A percentile compares a stretch with the other conserved stretches of the same genome.
Conservation (phyloP, 768 basidiomycete genomes). For the Lactarius hatsudake region DNA sequence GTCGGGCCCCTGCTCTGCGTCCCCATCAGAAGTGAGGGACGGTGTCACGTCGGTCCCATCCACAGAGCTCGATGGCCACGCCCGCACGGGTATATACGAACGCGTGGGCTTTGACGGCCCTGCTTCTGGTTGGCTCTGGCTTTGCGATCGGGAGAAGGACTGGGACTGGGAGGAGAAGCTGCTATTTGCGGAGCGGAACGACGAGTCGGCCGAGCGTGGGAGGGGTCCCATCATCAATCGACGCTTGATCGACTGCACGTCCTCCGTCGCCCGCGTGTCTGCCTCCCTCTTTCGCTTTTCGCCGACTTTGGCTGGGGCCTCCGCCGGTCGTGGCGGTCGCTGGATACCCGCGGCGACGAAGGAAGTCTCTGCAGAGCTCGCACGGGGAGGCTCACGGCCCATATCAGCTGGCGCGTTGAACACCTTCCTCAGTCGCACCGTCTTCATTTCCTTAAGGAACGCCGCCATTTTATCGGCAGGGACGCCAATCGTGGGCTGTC, state of each 20-base stretch:
- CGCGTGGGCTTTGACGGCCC: slow-evolving; percentile 16
- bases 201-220: slow-evolving; percentile 13
- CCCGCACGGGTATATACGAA: slow-evolving; percentile 16
- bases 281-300: slow-evolving; percentile 25
- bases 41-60: slow-evolving; percentile 28
- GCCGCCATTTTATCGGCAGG: slow-evolving; percentile 81
- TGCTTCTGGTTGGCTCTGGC: slow-evolving; percentile 9
- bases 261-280: not conserved
- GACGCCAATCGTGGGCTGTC: slow-evolving; percentile 68
- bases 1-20: slow-evolving; percentile 20
- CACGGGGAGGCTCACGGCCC: slow-evolving; percentile 24
- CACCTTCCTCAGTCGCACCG: slow-evolving; percentile 62
- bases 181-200: slow-evolving; percentile 7
- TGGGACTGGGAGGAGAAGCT: slow-evolving; percentile 12
- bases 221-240: slow-evolving; percentile 21
- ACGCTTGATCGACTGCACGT: slow-evolving; percentile 12
- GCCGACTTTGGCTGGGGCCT: not conserved
- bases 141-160: slow-evolving; percentile 5
- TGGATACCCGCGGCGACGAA: slow-evolving; percentile 16
- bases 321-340: slow-evolving; percentile 11
- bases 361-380: slow-evolving; percentile 1
- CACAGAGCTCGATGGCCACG: slow-evolving; percentile 24
- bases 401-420: slow-evolving; percentile 33
- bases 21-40: slow-evolving; percentile 27
- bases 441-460: slow-evolving; percentile 79